phyloP scores from a whole-genome alignment of 371 early-diverging fungal genomes.

The Chytridium lagenaria region DNA sequence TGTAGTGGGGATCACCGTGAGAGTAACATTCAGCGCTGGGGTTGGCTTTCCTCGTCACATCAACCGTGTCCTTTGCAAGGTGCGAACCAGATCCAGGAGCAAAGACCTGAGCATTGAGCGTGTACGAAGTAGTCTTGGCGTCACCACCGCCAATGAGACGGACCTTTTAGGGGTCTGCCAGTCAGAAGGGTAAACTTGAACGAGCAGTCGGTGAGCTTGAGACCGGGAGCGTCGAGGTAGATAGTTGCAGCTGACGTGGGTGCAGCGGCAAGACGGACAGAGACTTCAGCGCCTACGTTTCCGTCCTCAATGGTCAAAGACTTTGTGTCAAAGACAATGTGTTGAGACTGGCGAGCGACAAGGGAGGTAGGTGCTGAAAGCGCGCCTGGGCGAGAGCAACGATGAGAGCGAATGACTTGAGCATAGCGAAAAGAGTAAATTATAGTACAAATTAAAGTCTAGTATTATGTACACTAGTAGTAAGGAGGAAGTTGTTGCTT shows the following conservation, averaged over 20 bases:
- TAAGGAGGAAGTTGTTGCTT: too few relatives aligned
- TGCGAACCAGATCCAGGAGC: not conserved
- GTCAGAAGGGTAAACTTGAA: not conserved
- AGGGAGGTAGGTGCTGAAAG: not conserved
- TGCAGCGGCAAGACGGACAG: not conserved
- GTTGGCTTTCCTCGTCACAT: not conserved
- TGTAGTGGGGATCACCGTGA: slow-evolving; percentile 27
- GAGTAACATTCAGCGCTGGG: not conserved
- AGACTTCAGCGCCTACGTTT: not conserved
- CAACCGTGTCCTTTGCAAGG: not conserved
- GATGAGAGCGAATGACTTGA: not conserved
- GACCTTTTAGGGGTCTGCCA: not conserved
- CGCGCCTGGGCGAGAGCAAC: not conserved
- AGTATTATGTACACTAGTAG: too few relatives aligned
- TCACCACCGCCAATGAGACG: not conserved
- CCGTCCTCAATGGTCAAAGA: not conserved
- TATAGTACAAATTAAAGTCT: too few relatives aligned
- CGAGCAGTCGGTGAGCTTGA: not conserved
- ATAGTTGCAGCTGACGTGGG: not conserved
- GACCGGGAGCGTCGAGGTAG: slow-evolving; percentile 9
- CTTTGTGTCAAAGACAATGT: not conserved
- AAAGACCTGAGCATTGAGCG: not conserved
- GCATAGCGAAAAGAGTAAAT: too few relatives aligned
- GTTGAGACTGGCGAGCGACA: not conserved
- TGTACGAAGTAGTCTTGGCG: not conserved